Conservation (phyloP, 2,329 filamentous ascomycete genomes). For the Fusarium domesticum region DNA sequence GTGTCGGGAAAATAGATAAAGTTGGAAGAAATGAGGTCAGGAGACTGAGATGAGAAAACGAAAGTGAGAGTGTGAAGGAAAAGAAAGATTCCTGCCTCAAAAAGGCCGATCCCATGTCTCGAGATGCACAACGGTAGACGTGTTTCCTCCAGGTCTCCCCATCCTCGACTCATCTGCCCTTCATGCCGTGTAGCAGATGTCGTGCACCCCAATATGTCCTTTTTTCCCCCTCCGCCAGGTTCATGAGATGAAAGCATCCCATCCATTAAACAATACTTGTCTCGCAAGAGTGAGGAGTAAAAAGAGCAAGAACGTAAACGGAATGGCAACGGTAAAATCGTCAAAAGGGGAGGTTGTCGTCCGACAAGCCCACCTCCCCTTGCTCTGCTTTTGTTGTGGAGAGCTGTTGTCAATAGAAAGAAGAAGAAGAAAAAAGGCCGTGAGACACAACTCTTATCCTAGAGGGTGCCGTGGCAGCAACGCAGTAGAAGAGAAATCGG, state of each 20-base stretch:
- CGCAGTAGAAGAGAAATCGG: conserved; percentile 20
- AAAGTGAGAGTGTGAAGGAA: background rate
- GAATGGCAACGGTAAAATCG: conserved; percentile 11
- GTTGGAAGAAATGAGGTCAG: conserved; percentile 12
- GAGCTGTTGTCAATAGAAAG: background rate
- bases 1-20: conserved; percentile 13
- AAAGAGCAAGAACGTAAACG: conserved; percentile 6
- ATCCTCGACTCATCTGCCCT: conserved; percentile 10
- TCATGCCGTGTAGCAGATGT: conserved; percentile 29
- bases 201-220: conserved; percentile 22
- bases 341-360: conserved; percentile 19
- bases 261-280: conserved; percentile 30
- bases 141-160: conserved; percentile 11
- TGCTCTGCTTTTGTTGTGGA: background rate
- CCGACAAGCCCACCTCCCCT: conserved; percentile 3
- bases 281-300: conserved; percentile 16
- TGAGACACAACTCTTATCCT: background rate
- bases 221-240: conserved; percentile 4
- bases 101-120: background rate
- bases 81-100: conserved; percentile 1
- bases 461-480: conserved; percentile 13
- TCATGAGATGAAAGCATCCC: conserved; percentile 18
- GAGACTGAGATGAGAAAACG: background rate
- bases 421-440: background rate
- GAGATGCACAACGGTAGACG: conserved; percentile 9